phyloP scores from a whole-genome alignment of 345 rosid species.

The Salix viminalis region DNA sequence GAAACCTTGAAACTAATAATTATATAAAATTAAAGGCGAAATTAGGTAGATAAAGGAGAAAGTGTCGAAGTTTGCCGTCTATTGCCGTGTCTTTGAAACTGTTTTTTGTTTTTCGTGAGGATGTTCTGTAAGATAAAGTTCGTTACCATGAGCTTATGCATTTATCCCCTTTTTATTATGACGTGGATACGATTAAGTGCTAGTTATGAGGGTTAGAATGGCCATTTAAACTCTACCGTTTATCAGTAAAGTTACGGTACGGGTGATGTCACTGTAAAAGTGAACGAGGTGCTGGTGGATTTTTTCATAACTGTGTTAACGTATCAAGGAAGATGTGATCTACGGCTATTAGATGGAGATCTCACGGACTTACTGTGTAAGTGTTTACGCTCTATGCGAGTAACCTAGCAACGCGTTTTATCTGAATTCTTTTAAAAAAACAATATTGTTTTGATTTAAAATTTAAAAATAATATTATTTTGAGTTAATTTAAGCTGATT shows the following conservation, averaged over 20 bases:
- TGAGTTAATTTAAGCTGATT: too few relatives aligned
- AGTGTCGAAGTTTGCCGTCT: conserved; percentile 2
- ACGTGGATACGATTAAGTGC: neutral
- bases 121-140: neutral
- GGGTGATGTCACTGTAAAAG: neutral
- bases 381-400: too few relatives aligned
- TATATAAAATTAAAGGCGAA: neutral
- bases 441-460: too few relatives aligned
- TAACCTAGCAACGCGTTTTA: too few relatives aligned
- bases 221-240: neutral
- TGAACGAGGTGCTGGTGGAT: neutral
- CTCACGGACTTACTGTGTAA: neutral
- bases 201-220: neutral
- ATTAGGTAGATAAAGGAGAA: conserved; percentile 2
- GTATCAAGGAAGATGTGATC: neutral
- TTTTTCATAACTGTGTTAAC: neutral
- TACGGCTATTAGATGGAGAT: neutral
- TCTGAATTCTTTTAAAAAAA: too few relatives aligned
- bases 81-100: conserved; percentile 22
- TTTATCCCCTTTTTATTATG: conserved; percentile 4
- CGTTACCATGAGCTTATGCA: neutral
- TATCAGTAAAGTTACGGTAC: neutral
- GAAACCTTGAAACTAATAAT: neutral
- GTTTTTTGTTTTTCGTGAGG: conserved; percentile 11
- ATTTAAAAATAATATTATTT: too few relatives aligned